Conservation (phyloP, 768 basidiomycete genomes). For the Grammothele lineata region DNA sequence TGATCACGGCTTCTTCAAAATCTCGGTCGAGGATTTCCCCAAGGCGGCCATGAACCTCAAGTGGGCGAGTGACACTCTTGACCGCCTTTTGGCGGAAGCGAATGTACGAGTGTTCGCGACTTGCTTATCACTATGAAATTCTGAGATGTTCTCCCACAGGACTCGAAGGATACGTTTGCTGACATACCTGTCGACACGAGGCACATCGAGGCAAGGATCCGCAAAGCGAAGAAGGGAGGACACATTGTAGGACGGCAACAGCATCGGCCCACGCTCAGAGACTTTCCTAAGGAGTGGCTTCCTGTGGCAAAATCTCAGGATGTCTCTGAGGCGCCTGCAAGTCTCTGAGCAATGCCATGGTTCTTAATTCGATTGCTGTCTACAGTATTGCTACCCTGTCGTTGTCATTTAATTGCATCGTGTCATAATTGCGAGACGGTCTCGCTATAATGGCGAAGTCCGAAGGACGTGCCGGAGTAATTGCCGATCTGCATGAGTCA, state of each 20-base stretch:
- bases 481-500: too few species aligned
- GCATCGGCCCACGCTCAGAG: slow-evolving; percentile 59
- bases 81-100: slow-evolving; percentile 72
- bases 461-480: too few species aligned
- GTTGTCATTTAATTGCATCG: too few species aligned
- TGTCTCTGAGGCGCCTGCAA: too few species aligned
- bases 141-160: slow-evolving; percentile 24
- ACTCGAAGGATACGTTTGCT: slow-evolving; percentile 42
- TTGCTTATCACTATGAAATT: background rate
- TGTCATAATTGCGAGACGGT: too few species aligned
- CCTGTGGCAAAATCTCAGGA: slow-evolving; percentile 30
- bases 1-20: slow-evolving; percentile 82
- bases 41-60: slow-evolving; percentile 85
- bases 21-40: slow-evolving; percentile 85
- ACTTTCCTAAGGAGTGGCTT: slow-evolving; percentile 88
- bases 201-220: slow-evolving; percentile 67
- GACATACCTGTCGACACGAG: slow-evolving; percentile 80
- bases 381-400: too few species aligned
- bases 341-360: too few species aligned
- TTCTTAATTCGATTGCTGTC: too few species aligned
- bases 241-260: slow-evolving; percentile 50
- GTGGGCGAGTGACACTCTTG: slow-evolving; percentile 87
- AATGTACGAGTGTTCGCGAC: slow-evolving; percentile 56
- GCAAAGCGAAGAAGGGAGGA: slow-evolving; percentile 72
- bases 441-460: too few species aligned